These are phyloP conservation scores for Tylopilus rubrobrunneus DNA, from an alignment of 768 basidiomycete genomes.

Conservation along the genomic window DNA sequence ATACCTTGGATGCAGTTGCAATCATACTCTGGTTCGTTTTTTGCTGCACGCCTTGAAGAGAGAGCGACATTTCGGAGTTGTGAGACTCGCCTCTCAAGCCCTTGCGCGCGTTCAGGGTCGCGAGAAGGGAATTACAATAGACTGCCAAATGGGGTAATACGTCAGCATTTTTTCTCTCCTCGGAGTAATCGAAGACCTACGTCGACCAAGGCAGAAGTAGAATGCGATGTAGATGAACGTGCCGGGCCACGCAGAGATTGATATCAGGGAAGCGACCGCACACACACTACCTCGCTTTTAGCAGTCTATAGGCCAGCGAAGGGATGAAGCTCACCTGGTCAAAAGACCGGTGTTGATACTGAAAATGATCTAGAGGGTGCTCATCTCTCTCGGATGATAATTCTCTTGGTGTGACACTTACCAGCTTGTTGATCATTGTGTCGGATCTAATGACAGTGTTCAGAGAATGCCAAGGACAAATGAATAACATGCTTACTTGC, in stretches of 20 bases:
- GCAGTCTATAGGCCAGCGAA: too few relatives aligned
- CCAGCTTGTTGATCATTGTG: conserved; percentile 49
- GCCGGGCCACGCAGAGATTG: conserved; percentile 47
- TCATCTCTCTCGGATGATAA: background rate
- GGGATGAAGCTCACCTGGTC: conserved; percentile 18
- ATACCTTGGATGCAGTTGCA: conserved; percentile 12
- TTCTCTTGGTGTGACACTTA: conserved; percentile 1
- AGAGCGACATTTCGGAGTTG: conserved; percentile 30
- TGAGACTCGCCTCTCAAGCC: conserved; percentile 35
- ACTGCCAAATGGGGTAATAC: conserved; percentile 32
- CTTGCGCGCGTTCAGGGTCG: conserved; percentile 56
- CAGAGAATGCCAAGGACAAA: background rate
- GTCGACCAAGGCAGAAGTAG: conserved; percentile 59
- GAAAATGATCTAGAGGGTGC: conserved; percentile 41
- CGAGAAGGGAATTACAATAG: conserved; percentile 59
- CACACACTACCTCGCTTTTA: conserved; percentile 37
- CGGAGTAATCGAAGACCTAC: conserved; percentile 34
- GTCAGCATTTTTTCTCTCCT: background rate
- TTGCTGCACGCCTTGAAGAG: conserved; percentile 28
- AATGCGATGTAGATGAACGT: conserved; percentile 64
- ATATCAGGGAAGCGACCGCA: conserved; percentile 54
- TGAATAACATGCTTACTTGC: conserved; percentile 29
- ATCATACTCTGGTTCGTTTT: conserved; percentile 16
- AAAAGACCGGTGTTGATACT: conserved; percentile 42
- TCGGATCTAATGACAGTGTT: conserved; percentile 35